Evolutionary conservation across 1,139 yeast genomes (phyloP), one percentile per base, ranked within the genome.

Genomic region (Kurtzmaniella natalensis): DNA sequence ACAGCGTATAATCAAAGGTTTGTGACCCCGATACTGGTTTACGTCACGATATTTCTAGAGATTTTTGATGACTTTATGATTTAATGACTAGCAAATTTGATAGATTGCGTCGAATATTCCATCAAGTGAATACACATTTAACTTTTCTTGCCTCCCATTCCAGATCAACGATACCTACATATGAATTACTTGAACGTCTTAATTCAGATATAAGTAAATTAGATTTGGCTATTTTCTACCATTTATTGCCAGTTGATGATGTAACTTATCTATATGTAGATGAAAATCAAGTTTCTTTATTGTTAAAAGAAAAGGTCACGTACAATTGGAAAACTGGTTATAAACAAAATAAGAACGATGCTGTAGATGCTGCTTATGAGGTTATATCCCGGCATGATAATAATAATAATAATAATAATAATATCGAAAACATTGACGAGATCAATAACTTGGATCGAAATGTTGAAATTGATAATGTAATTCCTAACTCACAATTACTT

Each of bases 221-320:
- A 13, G 95, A 85, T 51, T 67, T 84, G 28, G 86, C 94, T 1
- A 65, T 69, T 37, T 69, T 88, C 28, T 73, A 70, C 32, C 70
- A 60, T n/a, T 51, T 89, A 3, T 53, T 84, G 9, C 95, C 95
- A 0, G 61, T 71, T 16, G 89, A 81, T 32, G 75, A 84, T 14
- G 61, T 78, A 3, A 78, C 80, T 45, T 68, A 51, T 37, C 85
- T 76, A 33, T 88, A 85, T 52, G 79, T 84, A 25, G 89, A 83
- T 49, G 85, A 79, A 50, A 78, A 80, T 47, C 86, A 81, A 44
- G 59, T 81, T 20, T 46, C 51, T 40, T 47, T 62, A 7, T 53
- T 58, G 7, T 53, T 61, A 37, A 47, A 50, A 4, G 68, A 64
- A 32, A 55, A 57, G 24, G 59, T 64, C 7, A 46, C 53, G 27